A percentile compares a stretch with the other conserved stretches of the same genome.
phyloP scores from a whole-genome alignment of 1,284 basidiomycete genomes.

The Heliocybe sulcata region DNA sequence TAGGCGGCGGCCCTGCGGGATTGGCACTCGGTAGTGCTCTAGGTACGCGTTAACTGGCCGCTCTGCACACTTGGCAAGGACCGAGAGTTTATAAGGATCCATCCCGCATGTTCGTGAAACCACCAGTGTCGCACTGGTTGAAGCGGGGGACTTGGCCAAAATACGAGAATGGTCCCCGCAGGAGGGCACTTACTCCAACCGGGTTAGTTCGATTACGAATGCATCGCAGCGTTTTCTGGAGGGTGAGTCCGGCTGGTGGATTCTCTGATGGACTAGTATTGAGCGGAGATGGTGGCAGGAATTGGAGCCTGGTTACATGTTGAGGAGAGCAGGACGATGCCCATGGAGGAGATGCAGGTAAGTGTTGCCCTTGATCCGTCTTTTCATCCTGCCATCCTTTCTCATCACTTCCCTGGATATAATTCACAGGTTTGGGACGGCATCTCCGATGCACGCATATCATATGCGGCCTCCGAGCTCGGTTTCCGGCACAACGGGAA shows the following conservation, averaged over 20 bases:
- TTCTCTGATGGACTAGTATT: neutral
- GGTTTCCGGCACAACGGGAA: conserved; percentile 18
- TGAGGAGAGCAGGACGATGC: conserved; percentile 61
- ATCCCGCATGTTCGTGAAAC: conserved; percentile 40
- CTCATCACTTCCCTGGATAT: neutral
- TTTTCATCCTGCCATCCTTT: neutral
- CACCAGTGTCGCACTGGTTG: conserved; percentile 66
- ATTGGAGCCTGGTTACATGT: conserved; percentile 82
- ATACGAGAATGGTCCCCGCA: conserved; percentile 62
- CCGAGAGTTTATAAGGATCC: conserved; percentile 51
- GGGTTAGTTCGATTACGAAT: conserved; percentile 86
- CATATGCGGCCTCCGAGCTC: conserved; percentile 55
- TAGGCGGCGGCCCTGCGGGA: conserved; percentile 92
- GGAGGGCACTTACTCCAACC: conserved; percentile 68
- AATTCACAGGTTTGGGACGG: conserved; percentile 81
- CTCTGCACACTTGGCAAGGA: no score
- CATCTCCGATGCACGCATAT: conserved; percentile 71
- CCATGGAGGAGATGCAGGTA: conserved; percentile 84
- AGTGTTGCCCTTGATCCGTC: conserved; percentile 10
- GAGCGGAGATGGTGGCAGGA: conserved; percentile 35
- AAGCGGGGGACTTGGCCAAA: conserved; percentile 70
- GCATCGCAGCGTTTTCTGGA: conserved; percentile 73
- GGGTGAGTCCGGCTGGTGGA: conserved; percentile 36
- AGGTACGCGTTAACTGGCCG: conserved; percentile 54
- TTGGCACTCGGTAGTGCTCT: conserved; percentile 86